phyloP scores from a whole-genome alignment of 352 stramenopile genomes.

The Globisporangium rhizosaccharum region DNA sequence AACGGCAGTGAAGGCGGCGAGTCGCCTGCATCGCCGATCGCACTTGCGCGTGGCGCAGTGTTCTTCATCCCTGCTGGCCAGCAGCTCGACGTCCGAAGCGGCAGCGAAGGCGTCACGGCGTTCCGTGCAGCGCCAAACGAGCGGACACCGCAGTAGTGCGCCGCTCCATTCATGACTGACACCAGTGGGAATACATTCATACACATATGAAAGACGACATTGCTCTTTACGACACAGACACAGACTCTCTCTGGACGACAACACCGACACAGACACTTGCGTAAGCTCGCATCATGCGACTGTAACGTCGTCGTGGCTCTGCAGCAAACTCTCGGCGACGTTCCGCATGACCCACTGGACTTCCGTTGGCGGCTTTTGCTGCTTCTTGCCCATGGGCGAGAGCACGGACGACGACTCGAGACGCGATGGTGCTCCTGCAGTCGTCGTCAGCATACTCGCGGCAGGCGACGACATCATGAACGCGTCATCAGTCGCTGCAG shows the following conservation, averaged over 20 bases:
- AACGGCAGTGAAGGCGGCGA: constrained; percentile 5
- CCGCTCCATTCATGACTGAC: constrained; percentile 3
- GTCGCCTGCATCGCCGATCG: not conserved
- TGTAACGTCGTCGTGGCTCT: constrained; percentile 45
- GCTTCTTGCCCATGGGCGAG: constrained; percentile 17
- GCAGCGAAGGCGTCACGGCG: constrained; percentile 23
- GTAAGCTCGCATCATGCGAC: constrained; percentile 9
- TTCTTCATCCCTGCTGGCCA: constrained; percentile 48
- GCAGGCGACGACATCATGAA: not conserved
- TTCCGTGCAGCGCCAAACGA: constrained; percentile 61
- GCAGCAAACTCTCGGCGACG: constrained; percentile 58
- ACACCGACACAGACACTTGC: too few species aligned
- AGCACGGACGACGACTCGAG: not conserved
- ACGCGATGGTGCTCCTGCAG: not conserved
- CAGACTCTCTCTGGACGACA: too few species aligned
- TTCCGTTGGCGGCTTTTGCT: constrained; percentile 30
- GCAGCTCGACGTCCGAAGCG: constrained; percentile 31
- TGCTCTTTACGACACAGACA: too few species aligned
- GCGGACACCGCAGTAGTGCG: constrained; percentile 10
- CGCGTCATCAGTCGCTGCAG: not conserved
- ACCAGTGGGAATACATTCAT: not conserved
- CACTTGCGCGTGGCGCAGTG: constrained; percentile 28
- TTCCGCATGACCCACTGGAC: constrained; percentile 77
- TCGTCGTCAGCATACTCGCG: too few species aligned
- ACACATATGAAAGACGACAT: constrained; percentile 2